Conservation (phyloP, 2,329 filamentous ascomycete genomes). For the Ophiostoma sp. region DNA sequence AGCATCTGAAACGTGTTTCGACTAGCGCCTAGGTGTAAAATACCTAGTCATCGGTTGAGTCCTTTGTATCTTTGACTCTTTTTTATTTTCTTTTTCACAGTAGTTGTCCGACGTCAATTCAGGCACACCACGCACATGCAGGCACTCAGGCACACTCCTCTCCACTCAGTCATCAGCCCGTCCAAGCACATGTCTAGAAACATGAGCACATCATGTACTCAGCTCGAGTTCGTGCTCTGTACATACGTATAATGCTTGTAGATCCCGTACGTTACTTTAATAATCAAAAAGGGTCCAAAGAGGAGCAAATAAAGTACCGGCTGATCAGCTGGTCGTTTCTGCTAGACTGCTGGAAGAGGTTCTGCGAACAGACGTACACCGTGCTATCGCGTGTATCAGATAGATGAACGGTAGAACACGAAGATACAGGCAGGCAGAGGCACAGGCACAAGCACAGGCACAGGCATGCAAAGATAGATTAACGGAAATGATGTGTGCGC, state of each 20-base stretch:
- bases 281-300: not conserved
- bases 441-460: not conserved
- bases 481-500: constrained; percentile 8
- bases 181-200: not conserved
- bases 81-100: not conserved
- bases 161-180: not conserved
- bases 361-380: not conserved
- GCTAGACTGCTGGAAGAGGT: not conserved
- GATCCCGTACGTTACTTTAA: not conserved
- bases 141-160: constrained; percentile 3
- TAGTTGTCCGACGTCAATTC: not conserved
- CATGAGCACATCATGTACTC: not conserved
- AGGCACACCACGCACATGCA: not conserved
- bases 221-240: not conserved
- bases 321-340: not conserved
- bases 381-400: not conserved
- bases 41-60: not conserved
- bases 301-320: constrained; percentile 2
- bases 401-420: not conserved
- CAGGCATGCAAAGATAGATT: not conserved
- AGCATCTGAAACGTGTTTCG: constrained; percentile 14
- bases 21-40: not conserved
- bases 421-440: not conserved
- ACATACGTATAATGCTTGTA: not conserved
- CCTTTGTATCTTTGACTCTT: not conserved